Evolutionary conservation across 78 protist genomes (phyloP).

Genomic region (Tieghemostelium lacteum): DNA sequence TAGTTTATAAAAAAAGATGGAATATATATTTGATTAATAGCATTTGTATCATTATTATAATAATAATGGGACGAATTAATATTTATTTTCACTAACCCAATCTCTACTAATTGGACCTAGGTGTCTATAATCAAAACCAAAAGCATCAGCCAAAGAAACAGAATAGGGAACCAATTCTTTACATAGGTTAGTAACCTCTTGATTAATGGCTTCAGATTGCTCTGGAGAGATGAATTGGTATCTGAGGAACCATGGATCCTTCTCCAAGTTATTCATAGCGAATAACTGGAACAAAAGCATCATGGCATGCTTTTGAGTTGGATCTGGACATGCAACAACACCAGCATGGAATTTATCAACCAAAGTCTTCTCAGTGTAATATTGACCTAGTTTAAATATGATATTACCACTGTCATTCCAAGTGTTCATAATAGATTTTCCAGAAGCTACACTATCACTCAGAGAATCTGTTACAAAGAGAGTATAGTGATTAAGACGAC

Average conservation of each 20-base stretch:
- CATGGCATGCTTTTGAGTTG: constrained; percentile 10
- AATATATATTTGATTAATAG: too few species aligned
- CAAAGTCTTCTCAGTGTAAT: constrained; percentile 12
- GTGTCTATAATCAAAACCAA: constrained; percentile 28
- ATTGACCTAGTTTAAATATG: constrained; percentile 33
- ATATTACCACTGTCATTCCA: constrained; percentile 60
- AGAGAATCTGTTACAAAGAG: constrained; percentile 15
- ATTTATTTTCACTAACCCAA: constrained; percentile 67
- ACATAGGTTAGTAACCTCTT: constrained; percentile 30
- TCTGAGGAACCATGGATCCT: constrained; percentile 65
- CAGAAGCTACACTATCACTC: constrained; percentile 24
- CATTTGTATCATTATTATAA: too few species aligned
- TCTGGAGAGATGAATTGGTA: constrained; percentile 43
- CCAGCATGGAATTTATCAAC: constrained; percentile 27
- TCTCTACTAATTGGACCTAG: constrained; percentile 49
- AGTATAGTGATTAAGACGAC: constrained; percentile 19
- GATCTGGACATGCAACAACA: constrained; percentile 28
- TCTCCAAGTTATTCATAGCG: constrained; percentile 21
- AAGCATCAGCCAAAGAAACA: constrained; percentile 38
- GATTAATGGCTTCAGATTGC: constrained; percentile 50
- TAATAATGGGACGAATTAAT: too few species aligned
- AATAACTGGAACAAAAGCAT: constrained; percentile 1
- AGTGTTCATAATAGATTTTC: constrained; percentile 62
- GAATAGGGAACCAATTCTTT: constrained; percentile 47
- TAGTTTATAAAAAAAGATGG: too few species aligned